Conservation (phyloP, 352 stramenopile species). For the Pythium vanterpoolii region DNA sequence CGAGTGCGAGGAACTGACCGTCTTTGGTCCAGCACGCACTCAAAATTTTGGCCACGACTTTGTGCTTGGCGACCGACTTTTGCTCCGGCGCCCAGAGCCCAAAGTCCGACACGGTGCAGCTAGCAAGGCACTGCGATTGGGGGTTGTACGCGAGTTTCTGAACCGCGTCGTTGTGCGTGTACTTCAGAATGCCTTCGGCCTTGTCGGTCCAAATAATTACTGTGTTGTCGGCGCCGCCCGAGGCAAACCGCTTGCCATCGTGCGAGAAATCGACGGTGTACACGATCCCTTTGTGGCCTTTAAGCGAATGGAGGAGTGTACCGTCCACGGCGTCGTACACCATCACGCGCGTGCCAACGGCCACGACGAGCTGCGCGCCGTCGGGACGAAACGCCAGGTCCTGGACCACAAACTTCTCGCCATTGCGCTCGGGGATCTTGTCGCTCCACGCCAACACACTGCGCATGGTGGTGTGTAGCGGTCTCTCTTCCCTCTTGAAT, state of each 20-base stretch:
- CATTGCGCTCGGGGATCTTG: constrained; percentile 85
- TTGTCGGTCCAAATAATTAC: constrained; percentile 97
- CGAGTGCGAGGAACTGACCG: constrained; percentile 89
- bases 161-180: constrained; percentile 94
- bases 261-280: constrained; percentile 91
- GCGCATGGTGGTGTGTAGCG: constrained; percentile 49
- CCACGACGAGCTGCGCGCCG: constrained; percentile 86
- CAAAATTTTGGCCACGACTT: constrained; percentile 92
- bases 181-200: constrained; percentile 94
- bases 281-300: constrained; percentile 89
- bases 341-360: constrained; percentile 89
- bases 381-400: constrained; percentile 91
- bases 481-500: not conserved
- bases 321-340: constrained; percentile 91
- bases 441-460: constrained; percentile 82
- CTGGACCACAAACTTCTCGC: constrained; percentile 82
- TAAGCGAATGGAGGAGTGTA: constrained; percentile 90
- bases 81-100: constrained; percentile 92
- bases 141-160: constrained; percentile 92
- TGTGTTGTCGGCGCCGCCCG: constrained; percentile 91
- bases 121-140: constrained; percentile 89
- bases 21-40: constrained; percentile 91
- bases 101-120: constrained; percentile 93
- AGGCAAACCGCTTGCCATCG: constrained; percentile 92
- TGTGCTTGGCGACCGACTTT: constrained; percentile 94